Conservation (phyloP, 768 basidiomycete genomes). For the Dacryopinax primogenitus region DNA sequence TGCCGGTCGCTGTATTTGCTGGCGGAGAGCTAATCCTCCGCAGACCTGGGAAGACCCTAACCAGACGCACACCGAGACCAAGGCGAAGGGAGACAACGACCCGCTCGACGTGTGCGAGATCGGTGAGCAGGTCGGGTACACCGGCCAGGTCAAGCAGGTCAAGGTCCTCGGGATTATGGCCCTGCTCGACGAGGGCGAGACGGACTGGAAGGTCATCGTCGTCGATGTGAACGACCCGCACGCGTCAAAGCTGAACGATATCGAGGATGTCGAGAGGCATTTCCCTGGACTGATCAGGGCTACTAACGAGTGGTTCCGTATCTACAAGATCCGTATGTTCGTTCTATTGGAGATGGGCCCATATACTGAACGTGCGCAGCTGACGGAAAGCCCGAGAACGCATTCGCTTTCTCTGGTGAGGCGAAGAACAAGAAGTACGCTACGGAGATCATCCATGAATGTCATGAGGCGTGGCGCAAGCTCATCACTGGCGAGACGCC, state of each 20-base stretch:
- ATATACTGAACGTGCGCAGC: slow-evolving; percentile 25
- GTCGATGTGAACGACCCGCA: slow-evolving; percentile 93
- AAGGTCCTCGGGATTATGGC: slow-evolving; percentile 99
- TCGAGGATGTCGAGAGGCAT: slow-evolving; percentile 97
- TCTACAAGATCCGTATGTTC: slow-evolving; percentile 32
- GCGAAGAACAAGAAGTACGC: slow-evolving; percentile 99
- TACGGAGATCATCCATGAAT: slow-evolving; percentile 96
- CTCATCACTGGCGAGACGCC: slow-evolving; percentile 66
- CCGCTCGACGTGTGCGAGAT: slow-evolving; percentile 99
- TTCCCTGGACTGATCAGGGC: slow-evolving; percentile 93
- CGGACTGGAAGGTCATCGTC: slow-evolving; percentile 99
- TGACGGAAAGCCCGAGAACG: slow-evolving; percentile 93
- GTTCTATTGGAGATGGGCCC: not conserved
- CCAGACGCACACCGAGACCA: slow-evolving; percentile 82
- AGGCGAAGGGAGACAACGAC: slow-evolving; percentile 98
- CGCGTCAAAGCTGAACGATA: slow-evolving; percentile 92
- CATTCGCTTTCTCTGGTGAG: slow-evolving; percentile 98
- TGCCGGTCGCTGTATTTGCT: not conserved
- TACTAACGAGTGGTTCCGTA: slow-evolving; percentile 97
- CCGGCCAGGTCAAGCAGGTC: slow-evolving; percentile 98
- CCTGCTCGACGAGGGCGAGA: slow-evolving; percentile 96
- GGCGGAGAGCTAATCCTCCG: slow-evolving; percentile 11
- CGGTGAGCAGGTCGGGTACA: slow-evolving; percentile 93
- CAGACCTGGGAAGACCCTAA: slow-evolving; percentile 98
- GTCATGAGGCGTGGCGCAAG: slow-evolving; percentile 96